Evolutionary conservation across 2,329 filamentous ascomycete species (phyloP).

Genomic region (Alternaria brassicicola): DNA sequence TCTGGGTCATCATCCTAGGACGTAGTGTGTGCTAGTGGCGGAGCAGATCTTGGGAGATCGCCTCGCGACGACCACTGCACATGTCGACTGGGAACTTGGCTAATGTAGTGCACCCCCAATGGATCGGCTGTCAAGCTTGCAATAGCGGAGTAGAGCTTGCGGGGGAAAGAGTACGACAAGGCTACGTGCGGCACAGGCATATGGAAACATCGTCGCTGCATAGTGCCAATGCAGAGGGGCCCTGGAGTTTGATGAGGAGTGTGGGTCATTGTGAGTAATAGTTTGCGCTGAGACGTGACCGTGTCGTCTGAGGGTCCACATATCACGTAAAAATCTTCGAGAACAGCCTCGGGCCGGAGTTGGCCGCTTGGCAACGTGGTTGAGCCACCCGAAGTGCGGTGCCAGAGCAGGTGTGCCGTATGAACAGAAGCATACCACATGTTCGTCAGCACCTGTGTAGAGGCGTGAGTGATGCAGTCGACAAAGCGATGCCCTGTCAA

Average conservation of each 20-base stretch:
- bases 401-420: background rate
- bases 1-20: constrained; percentile 22
- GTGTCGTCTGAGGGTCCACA: constrained; percentile 34
- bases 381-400: constrained; percentile 16
- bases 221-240: constrained; percentile 12
- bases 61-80: constrained; percentile 12
- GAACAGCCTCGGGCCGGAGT: constrained; percentile 30
- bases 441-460: background rate
- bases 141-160: constrained; percentile 33
- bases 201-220: constrained; percentile 10
- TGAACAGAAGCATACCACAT: background rate
- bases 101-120: constrained; percentile 6
- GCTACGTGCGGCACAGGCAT: constrained; percentile 25
- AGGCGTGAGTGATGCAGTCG: constrained; percentile 1
- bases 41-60: constrained; percentile 28
- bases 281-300: constrained; percentile 27
- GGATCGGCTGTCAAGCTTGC: constrained; percentile 12
- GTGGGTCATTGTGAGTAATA: constrained; percentile 42
- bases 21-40: constrained; percentile 33
- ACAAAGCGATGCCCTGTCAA: constrained; percentile 1
- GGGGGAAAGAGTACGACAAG: constrained; percentile 27
- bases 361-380: constrained; percentile 27
- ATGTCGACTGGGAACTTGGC: constrained; percentile 4
- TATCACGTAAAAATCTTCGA: constrained; percentile 42
- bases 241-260: constrained; percentile 24